A percentile compares a stretch with the other conserved stretches of the same genome.
These are phyloP conservation scores for Wickerhamomyces hampshirensis DNA, from an alignment of 805 yeast species.

Conservation along the genomic window DNA sequence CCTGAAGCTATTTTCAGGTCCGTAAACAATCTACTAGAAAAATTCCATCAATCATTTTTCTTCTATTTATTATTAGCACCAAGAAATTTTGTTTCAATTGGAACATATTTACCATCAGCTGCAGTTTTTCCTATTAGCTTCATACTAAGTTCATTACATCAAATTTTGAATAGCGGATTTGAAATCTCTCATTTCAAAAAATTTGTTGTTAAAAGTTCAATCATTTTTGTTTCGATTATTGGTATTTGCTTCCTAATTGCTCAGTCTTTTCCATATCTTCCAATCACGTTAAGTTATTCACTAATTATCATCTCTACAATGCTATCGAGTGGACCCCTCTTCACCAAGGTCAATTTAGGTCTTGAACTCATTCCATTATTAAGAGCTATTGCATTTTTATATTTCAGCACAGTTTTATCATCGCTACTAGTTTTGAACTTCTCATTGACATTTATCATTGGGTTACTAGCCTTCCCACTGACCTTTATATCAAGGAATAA, in stretches of 20 bases:
- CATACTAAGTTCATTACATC: constrained; percentile 61
- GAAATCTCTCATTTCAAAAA: constrained; percentile 8
- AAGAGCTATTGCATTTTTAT: constrained; percentile 47
- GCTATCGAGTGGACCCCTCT: constrained; percentile 18
- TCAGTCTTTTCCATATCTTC: constrained; percentile 12
- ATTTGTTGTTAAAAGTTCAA: constrained; percentile 1
- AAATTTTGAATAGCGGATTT: constrained; percentile 38
- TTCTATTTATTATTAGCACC: constrained; percentile 83
- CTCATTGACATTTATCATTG: constrained; percentile 69
- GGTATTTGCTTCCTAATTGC: constrained; percentile 15
- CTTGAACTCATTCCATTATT: constrained; percentile 22
- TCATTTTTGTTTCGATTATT: constrained; percentile 28
- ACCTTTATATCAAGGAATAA: constrained; percentile 40
- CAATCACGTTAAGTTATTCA: constrained; percentile 11
- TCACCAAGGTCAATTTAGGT: constrained; percentile 8
- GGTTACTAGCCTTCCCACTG: constrained; percentile 71
- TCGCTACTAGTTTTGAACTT: constrained; percentile 80
- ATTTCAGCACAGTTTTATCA: constrained; percentile 63
- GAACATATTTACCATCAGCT: constrained; percentile 87
- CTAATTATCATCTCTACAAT: constrained; percentile 17
- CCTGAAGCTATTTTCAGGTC: constrained; percentile 85
- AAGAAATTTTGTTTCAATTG: constrained; percentile 80
- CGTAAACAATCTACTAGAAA: constrained; percentile 87
- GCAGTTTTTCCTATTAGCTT: constrained; percentile 64
- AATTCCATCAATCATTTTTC: constrained; percentile 95